Percentiles rank a stretch among this genome's conserved stretches.
These are phyloP conservation scores for Fonsecaea monophora DNA, from an alignment of 2,329 filamentous ascomycete species.

Conservation along the genomic window DNA sequence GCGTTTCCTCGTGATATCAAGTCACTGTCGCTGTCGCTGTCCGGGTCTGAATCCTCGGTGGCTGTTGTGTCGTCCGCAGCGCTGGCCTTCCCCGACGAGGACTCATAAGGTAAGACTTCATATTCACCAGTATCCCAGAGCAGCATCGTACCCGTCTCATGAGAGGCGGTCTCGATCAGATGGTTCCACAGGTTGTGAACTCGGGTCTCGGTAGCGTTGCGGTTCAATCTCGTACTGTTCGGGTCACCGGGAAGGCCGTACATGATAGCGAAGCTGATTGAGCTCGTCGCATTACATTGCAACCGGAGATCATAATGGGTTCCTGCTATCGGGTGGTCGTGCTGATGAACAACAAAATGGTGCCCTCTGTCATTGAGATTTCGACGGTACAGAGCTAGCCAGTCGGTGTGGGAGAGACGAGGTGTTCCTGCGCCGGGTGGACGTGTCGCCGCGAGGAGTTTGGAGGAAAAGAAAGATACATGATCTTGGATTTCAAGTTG, in stretches of 20 bases:
- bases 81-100: slow-evolving; percentile 39
- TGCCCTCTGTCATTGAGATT: slow-evolving; percentile 55
- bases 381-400: slow-evolving; percentile 55
- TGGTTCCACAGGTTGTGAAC: slow-evolving; percentile 70
- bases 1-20: neutral
- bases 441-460: slow-evolving; percentile 46
- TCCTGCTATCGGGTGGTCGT: slow-evolving; percentile 74
- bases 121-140: slow-evolving; percentile 70
- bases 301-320: slow-evolving; percentile 73
- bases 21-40: slow-evolving; percentile 38
- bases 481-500: slow-evolving; percentile 56
- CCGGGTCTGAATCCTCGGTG: slow-evolving; percentile 30
- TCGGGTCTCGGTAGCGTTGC: slow-evolving; percentile 68
- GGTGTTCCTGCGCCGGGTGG: slow-evolving; percentile 38
- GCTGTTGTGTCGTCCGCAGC: slow-evolving; percentile 3
- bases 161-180: slow-evolving; percentile 64
- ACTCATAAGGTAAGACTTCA: slow-evolving; percentile 57
- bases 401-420: slow-evolving; percentile 52
- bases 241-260: slow-evolving; percentile 67
- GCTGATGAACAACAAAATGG: slow-evolving; percentile 75
- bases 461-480: slow-evolving; percentile 55
- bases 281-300: slow-evolving; percentile 72
- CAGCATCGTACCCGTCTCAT: slow-evolving; percentile 63
- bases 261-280: slow-evolving; percentile 69
- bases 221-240: slow-evolving; percentile 60